A percentile compares a stretch with the other conserved stretches of the same genome.
Conservation (phyloP, 192 early-diverging fungal genomes). For the Backusella morwellensis region DNA sequence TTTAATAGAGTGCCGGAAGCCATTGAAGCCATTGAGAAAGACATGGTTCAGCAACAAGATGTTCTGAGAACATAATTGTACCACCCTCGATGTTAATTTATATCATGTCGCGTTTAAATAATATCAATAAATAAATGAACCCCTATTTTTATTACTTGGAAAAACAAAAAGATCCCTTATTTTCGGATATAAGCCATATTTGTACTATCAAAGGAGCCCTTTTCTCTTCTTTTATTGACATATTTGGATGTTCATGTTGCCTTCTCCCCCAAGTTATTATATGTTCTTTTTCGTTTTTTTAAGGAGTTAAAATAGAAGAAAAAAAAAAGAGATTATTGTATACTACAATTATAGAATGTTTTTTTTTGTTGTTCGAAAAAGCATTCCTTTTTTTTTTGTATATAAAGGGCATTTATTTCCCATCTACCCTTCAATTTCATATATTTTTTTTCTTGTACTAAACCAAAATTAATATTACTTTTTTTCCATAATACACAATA, state of each 20-base stretch:
- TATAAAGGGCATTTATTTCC: neutral
- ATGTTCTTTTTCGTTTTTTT: neutral
- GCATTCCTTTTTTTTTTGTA: neutral
- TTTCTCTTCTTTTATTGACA: neutral
- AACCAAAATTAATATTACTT: neutral
- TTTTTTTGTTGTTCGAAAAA: neutral
- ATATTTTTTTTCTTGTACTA: neutral
- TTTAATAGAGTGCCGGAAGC: constrained; percentile 60
- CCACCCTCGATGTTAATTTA: neutral
- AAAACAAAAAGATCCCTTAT: neutral
- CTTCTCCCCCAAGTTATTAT: neutral
- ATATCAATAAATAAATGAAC: neutral
- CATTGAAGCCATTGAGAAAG: constrained; percentile 33
- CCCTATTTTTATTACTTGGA: neutral
- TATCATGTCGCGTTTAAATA: constrained; percentile 1
- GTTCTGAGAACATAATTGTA: constrained; percentile 6
- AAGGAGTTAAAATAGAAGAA: neutral
- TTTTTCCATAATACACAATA: neutral
- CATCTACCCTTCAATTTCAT: neutral
- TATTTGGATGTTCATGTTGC: neutral
- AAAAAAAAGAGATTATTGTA: neutral
- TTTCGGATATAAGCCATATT: neutral
- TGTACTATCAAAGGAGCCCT: neutral
- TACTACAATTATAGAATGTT: neutral
- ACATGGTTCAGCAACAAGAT: neutral